A percentile compares a stretch with the other conserved stretches of the same genome.
phyloP scores from a whole-genome alignment of 2,329 filamentous ascomycete species.

The Sarocladium brachiariae region DNA sequence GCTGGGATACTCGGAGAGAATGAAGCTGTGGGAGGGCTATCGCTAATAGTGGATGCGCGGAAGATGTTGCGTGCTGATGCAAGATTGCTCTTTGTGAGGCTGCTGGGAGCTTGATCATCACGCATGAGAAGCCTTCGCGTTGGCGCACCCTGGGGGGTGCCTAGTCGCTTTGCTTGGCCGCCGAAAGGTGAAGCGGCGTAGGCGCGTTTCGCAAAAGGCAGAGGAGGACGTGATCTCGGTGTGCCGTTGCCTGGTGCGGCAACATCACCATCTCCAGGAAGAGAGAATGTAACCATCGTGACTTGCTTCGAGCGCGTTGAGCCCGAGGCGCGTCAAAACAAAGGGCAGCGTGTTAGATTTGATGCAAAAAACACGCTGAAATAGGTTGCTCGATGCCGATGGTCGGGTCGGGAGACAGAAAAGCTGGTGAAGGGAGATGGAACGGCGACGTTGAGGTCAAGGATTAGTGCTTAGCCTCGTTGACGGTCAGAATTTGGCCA shows the following conservation, averaged over 20 bases:
- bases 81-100: conserved; percentile 28
- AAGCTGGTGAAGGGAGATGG: neutral
- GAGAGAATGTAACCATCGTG: conserved; percentile 32
- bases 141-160: conserved; percentile 31
- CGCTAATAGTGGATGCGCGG: conserved; percentile 29
- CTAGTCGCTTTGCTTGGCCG: conserved; percentile 24
- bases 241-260: conserved; percentile 26
- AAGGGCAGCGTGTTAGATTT: neutral
- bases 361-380: neutral
- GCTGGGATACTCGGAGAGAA: conserved; percentile 41
- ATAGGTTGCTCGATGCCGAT: neutral
- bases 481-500: neutral
- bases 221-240: conserved; percentile 31
- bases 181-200: conserved; percentile 31
- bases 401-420: neutral
- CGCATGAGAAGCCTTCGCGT: conserved; percentile 29
- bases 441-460: neutral
- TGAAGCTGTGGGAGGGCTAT: conserved; percentile 23
- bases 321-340: neutral
- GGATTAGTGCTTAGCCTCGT: neutral
- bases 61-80: conserved; percentile 35
- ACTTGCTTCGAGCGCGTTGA: neutral
- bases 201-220: conserved; percentile 37
- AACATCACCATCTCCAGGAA: conserved; percentile 29
- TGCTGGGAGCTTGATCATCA: conserved; percentile 28